A percentile compares a stretch with the other conserved stretches of the same genome.
phyloP scores from a whole-genome alignment of 75 land plant genomes.

The Cryptomeria japonica region DNA sequence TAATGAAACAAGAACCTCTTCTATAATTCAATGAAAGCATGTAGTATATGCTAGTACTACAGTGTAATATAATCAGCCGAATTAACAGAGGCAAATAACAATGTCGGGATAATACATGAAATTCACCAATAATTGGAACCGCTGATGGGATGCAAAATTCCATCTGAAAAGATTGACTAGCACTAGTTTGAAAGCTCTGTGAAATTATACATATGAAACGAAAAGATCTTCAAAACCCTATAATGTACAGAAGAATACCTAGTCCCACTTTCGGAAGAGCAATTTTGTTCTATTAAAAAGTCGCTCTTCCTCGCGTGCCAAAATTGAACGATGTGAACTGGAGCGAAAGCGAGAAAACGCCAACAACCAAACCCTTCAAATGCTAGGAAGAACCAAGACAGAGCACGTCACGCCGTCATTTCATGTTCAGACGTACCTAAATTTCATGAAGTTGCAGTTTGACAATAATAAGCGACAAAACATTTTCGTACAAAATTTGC shows the following conservation, averaged over 20 bases:
- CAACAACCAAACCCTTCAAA: neutral
- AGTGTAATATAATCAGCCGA: neutral
- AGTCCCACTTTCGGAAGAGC: neutral
- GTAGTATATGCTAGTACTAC: neutral
- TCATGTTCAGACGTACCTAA: no score
- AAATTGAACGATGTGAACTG: neutral
- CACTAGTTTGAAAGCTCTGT: neutral
- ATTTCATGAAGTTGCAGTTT: no score
- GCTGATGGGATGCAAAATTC: neutral
- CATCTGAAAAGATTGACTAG: neutral
- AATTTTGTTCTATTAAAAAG: no score
- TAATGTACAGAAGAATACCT: neutral
- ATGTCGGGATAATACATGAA: no score
- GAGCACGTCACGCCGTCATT: no score
- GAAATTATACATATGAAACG: no score
- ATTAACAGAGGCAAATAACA: neutral
- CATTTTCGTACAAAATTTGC: no score
- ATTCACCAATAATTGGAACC: neutral
- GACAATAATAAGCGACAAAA: no score
- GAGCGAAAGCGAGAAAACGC: neutral
- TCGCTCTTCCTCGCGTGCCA: neutral
- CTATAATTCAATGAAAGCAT: neutral
- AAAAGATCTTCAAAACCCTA: neutral
- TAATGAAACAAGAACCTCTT: neutral
- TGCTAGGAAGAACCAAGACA: neutral